Evolutionary conservation across 1,284 basidiomycete genomes (phyloP).

Genomic region (Moesziomyces aphidis): DNA sequence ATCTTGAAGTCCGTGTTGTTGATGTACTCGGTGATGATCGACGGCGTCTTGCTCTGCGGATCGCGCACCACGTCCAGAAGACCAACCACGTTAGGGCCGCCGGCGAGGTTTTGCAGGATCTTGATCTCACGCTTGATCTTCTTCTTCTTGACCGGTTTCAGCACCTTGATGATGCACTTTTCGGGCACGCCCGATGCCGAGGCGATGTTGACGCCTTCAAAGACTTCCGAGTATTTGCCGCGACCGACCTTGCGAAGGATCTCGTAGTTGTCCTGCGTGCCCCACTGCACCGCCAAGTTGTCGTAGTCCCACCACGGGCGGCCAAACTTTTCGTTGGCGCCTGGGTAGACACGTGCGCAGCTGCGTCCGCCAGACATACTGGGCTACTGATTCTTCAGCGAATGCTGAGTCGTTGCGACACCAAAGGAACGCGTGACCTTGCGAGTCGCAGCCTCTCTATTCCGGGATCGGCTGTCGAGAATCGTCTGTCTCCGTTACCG

Average conservation of each 20-base stretch:
- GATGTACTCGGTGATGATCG: slow-evolving; percentile 97
- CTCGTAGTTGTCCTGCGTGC: slow-evolving; percentile 92
- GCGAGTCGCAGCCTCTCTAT: not conserved
- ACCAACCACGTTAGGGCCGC: slow-evolving; percentile 87
- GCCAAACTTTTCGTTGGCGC: slow-evolving; percentile 74
- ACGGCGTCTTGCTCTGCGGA: slow-evolving; percentile 89
- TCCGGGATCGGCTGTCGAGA: not conserved
- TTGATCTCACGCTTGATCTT: slow-evolving; percentile 99
- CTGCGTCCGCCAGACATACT: slow-evolving; percentile 44
- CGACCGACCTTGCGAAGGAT: slow-evolving; percentile 96
- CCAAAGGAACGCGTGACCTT: not conserved
- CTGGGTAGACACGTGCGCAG: slow-evolving; percentile 72
- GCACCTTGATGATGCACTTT: slow-evolving; percentile 97
- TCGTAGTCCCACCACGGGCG: slow-evolving; percentile 75
- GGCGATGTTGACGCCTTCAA: slow-evolving; percentile 94
- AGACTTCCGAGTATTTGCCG: slow-evolving; percentile 83
- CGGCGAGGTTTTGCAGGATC: slow-evolving; percentile 95
- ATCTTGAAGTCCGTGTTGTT: slow-evolving; percentile 99
- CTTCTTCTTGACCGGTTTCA: slow-evolving; percentile 99
- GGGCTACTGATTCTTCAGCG: not conserved
- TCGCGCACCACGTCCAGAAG: slow-evolving; percentile 96
- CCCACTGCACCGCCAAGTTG: slow-evolving; percentile 67
- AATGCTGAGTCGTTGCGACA: not conserved
- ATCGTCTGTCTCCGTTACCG: not conserved
- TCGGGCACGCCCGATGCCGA: slow-evolving; percentile 75